phyloP scores from a whole-genome alignment of 192 early-diverging fungal genomes.

The Coemansia sp. region DNA sequence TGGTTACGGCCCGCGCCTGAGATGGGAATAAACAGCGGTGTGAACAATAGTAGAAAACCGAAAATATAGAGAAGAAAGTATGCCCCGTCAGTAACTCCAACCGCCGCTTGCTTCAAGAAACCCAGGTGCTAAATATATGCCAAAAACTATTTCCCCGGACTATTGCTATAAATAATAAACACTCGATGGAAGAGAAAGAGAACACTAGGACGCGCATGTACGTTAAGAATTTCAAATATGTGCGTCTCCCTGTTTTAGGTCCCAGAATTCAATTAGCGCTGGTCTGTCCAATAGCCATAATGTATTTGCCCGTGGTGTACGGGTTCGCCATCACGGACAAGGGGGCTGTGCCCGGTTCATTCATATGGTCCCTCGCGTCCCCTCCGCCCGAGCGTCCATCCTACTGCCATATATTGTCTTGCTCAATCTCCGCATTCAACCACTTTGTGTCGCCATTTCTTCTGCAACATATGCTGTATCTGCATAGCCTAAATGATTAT shows the following conservation, averaged over 20 bases:
- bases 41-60: not conserved
- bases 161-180: not conserved
- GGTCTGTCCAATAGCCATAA: not conserved
- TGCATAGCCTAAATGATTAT: not conserved
- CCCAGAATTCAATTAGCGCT: not conserved
- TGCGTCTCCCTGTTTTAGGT: not conserved
- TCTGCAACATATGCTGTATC: not conserved
- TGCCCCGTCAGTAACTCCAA: not conserved
- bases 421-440: not conserved
- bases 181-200: not conserved
- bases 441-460: not conserved
- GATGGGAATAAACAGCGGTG: not conserved
- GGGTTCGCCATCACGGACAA: not conserved
- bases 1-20: not conserved
- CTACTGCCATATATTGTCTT: not conserved
- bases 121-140: not conserved
- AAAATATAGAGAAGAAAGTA: conserved; percentile 2
- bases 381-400: not conserved
- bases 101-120: not conserved
- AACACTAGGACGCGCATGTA: too few species aligned
- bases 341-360: not conserved
- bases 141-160: not conserved
- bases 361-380: not conserved
- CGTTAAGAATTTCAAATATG: not conserved
- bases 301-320: not conserved